phyloP scores from a whole-genome alignment of 495 filamentous ascomycete species.

The Aspergillus incahuasiensis region DNA sequence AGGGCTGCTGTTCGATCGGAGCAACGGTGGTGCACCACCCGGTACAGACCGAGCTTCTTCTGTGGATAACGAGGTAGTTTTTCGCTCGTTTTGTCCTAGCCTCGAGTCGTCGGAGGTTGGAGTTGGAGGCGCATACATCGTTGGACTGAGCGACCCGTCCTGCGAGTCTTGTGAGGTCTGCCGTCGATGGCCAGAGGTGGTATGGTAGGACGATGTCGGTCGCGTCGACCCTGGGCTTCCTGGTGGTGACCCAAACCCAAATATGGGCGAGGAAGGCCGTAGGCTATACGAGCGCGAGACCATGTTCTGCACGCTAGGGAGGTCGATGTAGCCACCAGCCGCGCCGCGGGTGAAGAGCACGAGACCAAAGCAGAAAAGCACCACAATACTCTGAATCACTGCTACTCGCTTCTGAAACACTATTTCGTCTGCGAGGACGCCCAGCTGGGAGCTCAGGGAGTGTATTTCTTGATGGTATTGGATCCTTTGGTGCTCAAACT shows the following conservation, averaged over 20 bases:
- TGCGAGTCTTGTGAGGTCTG: constrained; percentile 41
- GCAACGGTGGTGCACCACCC: constrained; percentile 21
- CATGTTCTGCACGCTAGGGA: constrained; percentile 55
- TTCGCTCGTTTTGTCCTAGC: constrained; percentile 12
- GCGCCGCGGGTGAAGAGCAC: constrained; percentile 67
- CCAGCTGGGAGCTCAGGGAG: constrained; percentile 75
- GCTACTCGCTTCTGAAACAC: constrained; percentile 94
- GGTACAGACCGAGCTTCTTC: constrained; percentile 21
- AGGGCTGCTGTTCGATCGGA: constrained; percentile 38
- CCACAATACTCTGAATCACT: constrained; percentile 79
- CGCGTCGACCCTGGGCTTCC: constrained; percentile 43
- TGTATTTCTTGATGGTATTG: constrained; percentile 75
- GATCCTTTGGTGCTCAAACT: constrained; percentile 80
- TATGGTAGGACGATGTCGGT: constrained; percentile 35
- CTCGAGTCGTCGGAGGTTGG: constrained; percentile 34
- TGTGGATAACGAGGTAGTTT: constrained; percentile 10
- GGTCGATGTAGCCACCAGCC: constrained; percentile 47
- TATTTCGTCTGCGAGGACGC: constrained; percentile 85
- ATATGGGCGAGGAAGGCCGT: constrained; percentile 36
- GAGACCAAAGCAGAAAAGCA: constrained; percentile 81
- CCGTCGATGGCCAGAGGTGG: constrained; percentile 29
- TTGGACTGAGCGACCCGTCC: constrained; percentile 30
- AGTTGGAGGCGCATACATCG: constrained; percentile 46
- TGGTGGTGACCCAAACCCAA: constrained; percentile 42
- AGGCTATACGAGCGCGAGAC: constrained; percentile 47